Evolutionary conservation across 176 grass and related monocot genomes (phyloP).

Genomic region (Carex littledalei): DNA sequence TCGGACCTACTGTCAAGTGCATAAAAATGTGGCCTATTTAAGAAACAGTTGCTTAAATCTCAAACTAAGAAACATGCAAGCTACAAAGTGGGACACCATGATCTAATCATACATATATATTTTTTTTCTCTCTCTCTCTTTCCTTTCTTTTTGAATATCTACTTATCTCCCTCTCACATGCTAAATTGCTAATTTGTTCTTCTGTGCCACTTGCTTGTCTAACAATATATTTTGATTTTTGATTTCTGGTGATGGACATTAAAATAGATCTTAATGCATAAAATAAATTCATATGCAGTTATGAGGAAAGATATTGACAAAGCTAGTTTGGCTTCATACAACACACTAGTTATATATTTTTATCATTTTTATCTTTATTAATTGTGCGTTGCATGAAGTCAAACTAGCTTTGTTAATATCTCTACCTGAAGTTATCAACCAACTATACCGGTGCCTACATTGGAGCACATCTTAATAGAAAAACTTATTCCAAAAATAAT

Average conservation of each 20-base stretch:
- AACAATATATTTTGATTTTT: too few species aligned
- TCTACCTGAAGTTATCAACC: not conserved
- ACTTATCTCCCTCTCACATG: not conserved
- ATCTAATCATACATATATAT: not conserved
- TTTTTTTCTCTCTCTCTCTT: not conserved
- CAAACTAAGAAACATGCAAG: not conserved
- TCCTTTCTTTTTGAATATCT: not conserved
- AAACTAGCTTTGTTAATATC: too few species aligned
- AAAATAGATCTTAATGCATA: not conserved
- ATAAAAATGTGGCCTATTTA: not conserved
- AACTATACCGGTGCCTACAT: not conserved
- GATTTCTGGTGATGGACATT: not conserved
- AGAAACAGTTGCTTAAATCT: constrained; percentile 1
- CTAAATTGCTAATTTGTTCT: too few species aligned
- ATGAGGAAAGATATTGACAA: too few species aligned
- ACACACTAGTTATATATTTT: too few species aligned
- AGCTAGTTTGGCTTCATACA: too few species aligned
- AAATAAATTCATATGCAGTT: not conserved
- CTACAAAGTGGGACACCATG: not conserved
- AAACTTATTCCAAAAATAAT: not conserved
- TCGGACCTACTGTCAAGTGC: too few species aligned
- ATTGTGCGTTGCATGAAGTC: too few species aligned
- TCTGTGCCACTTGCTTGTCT: too few species aligned
- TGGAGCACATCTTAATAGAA: not conserved
- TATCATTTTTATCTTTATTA: too few species aligned